A percentile compares a stretch with the other conserved stretches of the same genome.
Evolutionary conservation across 2,329 filamentous ascomycete species (phyloP).

Genomic region (Waltergamsia citrina): DNA sequence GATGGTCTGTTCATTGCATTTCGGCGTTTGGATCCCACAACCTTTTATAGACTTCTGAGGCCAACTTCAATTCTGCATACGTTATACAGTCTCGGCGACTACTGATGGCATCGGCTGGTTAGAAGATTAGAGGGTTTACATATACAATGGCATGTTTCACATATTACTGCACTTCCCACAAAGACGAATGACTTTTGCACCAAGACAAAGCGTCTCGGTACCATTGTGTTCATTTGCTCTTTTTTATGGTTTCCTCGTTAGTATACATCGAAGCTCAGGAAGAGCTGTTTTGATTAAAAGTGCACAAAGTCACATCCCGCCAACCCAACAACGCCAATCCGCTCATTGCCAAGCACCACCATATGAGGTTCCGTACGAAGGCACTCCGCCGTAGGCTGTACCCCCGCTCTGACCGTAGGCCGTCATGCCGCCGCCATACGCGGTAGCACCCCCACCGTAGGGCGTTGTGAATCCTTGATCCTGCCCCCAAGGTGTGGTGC

Average conservation of each 20-base stretch:
- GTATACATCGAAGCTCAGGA: constrained; percentile 2
- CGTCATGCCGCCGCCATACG: constrained; percentile 51
- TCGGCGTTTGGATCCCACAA: constrained; percentile 1
- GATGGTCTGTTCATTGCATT: background rate
- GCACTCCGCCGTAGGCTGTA: constrained; percentile 42
- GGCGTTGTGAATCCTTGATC: constrained; percentile 36
- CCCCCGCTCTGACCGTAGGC: constrained; percentile 48
- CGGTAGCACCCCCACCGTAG: constrained; percentile 61
- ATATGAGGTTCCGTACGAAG: constrained; percentile 25
- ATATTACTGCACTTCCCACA: background rate
- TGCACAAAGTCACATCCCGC: constrained; percentile 8
- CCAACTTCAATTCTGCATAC: too few species aligned
- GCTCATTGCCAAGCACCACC: constrained; percentile 34
- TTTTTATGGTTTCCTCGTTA: constrained; percentile 13
- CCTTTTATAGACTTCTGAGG: background rate
- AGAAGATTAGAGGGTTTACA: too few species aligned
- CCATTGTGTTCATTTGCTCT: constrained; percentile 13
- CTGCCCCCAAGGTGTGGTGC: constrained; percentile 44
- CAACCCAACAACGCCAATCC: constrained; percentile 7
- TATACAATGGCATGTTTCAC: background rate
- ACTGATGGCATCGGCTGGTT: too few species aligned
- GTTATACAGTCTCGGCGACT: too few species aligned
- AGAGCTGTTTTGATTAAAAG: background rate
- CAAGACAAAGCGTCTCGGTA: background rate
- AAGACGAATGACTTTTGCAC: background rate